Base-by-base conservation (phyloP, 441 rosid genomes). In the Euphorbia celastroides region DNA sequence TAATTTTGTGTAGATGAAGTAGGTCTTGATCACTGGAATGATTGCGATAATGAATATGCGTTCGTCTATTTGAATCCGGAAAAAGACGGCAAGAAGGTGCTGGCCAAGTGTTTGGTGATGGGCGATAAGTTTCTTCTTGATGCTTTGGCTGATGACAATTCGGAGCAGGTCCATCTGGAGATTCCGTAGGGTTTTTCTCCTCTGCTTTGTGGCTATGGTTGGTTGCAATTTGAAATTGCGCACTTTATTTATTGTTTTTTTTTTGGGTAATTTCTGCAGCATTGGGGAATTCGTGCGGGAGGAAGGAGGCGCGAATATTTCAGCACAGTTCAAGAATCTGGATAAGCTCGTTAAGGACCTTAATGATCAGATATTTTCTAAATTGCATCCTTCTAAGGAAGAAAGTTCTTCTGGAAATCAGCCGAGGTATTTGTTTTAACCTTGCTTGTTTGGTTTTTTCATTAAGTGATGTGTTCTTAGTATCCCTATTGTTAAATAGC, bases 11-110 rank as follows among this genome's bases (percentile, higher is more conserved):
- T 68, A 84, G 93, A 86, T 22, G 98, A 86, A 75, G 92, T 88
- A 38, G 96, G 96, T 36, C 76, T 85, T 23, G 94, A 90, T 0
- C 76, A 75, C 0, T 93, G 97, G 98, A 93, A 90, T 69, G 87
- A 87, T 23, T 57, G 77, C 2, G 85, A 84, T 0, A 88, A 78
- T 44, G 88, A 82, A 61, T 93, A 93, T 56, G 92, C 85, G 25
- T 93, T 93, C 60, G 87, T 93, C 6, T 93, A 87, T 66, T 17
- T 52, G 34, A 84, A 82, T 17, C 90, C 88, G 1, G 88, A 75
- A 20, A 81, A 78, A 17, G 80, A 65, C 34, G 77, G 84, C 48
- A 81, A 79, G 78, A 90, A 84, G 70, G 75, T 84, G 42, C n/a
- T 90, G 69, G 85, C 91, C 0, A 93, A 91, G 85, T 85, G 96